Evolutionary conservation across 257 asterid genomes (phyloP).

Genomic region (Forsythia suspensa): DNA sequence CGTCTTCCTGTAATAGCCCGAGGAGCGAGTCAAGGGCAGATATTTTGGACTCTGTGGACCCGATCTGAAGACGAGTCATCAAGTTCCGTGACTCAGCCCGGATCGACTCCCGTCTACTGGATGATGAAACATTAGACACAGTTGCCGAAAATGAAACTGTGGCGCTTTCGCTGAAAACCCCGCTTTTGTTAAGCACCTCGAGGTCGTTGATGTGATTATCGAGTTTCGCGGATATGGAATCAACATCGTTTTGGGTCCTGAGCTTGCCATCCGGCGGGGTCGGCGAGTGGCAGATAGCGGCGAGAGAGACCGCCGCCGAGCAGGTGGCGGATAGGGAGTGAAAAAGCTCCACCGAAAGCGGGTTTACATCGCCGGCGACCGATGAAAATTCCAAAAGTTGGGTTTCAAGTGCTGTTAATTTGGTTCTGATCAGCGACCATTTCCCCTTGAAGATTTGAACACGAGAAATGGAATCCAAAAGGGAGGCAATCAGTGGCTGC

Average conservation of each 20-base stretch:
- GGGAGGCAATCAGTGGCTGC: slow-evolving; percentile 40
- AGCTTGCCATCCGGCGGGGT: slow-evolving; percentile 62
- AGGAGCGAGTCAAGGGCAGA: slow-evolving; percentile 64
- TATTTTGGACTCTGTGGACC: slow-evolving; percentile 77
- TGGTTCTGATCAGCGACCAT: slow-evolving; percentile 61
- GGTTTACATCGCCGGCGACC: slow-evolving; percentile 21
- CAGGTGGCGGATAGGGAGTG: slow-evolving; percentile 52
- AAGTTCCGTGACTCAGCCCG: slow-evolving; percentile 66
- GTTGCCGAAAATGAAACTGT: slow-evolving; percentile 17
- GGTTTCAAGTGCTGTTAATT: slow-evolving; percentile 54
- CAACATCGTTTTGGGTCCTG: slow-evolving; percentile 80
- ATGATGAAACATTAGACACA: slow-evolving; percentile 11
- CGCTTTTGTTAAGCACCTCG: slow-evolving; percentile 54
- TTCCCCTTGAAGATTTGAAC: slow-evolving; percentile 69
- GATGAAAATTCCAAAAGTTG: slow-evolving; percentile 51
- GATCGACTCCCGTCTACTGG: slow-evolving; percentile 48
- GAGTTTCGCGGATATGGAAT: slow-evolving; percentile 55
- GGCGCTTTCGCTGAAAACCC: slow-evolving; percentile 34
- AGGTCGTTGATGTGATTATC: slow-evolving; percentile 70
- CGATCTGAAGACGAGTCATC: slow-evolving; percentile 86
- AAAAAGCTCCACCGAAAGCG: slow-evolving; percentile 60
- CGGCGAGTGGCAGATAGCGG: slow-evolving; percentile 48
- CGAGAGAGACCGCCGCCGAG: slow-evolving; percentile 46
- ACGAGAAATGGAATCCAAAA: slow-evolving; percentile 42
- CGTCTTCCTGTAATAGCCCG: slow-evolving; percentile 71